A percentile compares a stretch with the other conserved stretches of the same genome.
Evolutionary conservation across 1,284 basidiomycete species (phyloP).

Genomic region (Puccinia novopanici): DNA sequence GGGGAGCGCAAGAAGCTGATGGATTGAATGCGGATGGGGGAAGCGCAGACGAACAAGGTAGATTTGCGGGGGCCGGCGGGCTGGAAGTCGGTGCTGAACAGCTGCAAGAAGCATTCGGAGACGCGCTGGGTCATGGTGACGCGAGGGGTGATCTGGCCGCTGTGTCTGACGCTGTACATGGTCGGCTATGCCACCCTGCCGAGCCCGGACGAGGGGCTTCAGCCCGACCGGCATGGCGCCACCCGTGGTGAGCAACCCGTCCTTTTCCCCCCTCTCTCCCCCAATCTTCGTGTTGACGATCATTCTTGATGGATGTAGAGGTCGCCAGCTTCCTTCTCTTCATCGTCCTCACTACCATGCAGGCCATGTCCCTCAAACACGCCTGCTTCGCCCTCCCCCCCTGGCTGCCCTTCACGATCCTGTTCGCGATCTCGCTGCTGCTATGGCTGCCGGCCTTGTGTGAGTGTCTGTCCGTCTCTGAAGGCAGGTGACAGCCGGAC

Average conservation of each 20-base stretch:
- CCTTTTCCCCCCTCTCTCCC: too few relatives aligned
- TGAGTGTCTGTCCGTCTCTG: too few relatives aligned
- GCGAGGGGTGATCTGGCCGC: slow-evolving; percentile 18
- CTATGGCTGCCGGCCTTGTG: slow-evolving; percentile 42
- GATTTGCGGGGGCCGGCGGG: slow-evolving; percentile 14
- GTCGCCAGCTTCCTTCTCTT: slow-evolving; percentile 36
- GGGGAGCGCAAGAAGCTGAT: too few relatives aligned
- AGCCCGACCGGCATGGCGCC: not conserved
- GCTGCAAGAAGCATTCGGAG: not conserved
- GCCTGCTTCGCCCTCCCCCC: slow-evolving; percentile 16
- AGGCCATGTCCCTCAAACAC: not conserved
- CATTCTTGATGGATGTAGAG: not conserved
- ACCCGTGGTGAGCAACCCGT: slow-evolving; percentile 17
- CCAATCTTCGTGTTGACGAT: too few relatives aligned
- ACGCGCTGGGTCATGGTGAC: not conserved
- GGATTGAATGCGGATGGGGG: too few relatives aligned
- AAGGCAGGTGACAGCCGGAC: not conserved
- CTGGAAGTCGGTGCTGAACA: not conserved
- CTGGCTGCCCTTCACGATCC: slow-evolving; percentile 31
- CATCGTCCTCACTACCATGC: slow-evolving; percentile 13
- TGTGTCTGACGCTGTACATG: slow-evolving; percentile 30
- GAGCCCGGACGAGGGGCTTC: not conserved
- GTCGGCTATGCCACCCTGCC: slow-evolving; percentile 31
- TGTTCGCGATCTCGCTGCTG: slow-evolving; percentile 15
- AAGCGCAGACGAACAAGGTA: not conserved